Conservation (phyloP, 441 rosid genomes). For the Theobroma grandiflorum region DNA sequence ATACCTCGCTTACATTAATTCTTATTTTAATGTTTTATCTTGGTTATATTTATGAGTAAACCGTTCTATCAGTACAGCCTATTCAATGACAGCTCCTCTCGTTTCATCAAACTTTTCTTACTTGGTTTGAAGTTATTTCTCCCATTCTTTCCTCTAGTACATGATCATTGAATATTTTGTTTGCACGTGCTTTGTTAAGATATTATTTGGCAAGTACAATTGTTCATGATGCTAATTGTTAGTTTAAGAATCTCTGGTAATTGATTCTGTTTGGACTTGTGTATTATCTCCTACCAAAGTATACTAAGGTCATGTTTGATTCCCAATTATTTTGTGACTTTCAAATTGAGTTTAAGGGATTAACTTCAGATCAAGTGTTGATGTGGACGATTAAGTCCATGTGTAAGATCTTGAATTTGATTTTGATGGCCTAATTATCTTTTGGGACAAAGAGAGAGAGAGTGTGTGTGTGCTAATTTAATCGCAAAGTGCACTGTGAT, state of each 20-base stretch:
- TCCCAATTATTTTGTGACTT: background rate
- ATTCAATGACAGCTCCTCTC: background rate
- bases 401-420: background rate
- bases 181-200: background rate
- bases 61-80: background rate
- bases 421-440: background rate
- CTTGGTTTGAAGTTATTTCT: background rate
- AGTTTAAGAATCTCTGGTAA: background rate
- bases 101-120: background rate
- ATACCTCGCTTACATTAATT: background rate
- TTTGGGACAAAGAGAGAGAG: background rate
- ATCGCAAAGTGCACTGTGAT: background rate
- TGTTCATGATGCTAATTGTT: background rate
- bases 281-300: slow-evolving; percentile 5
- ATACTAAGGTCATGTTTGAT: background rate
- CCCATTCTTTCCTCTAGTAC: background rate
- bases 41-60: background rate
- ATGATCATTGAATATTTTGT: background rate
- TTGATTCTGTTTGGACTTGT: background rate
- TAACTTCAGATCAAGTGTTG: background rate
- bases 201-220: background rate
- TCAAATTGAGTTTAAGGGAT: background rate
- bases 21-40: background rate
- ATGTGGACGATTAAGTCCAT: background rate
- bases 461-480: background rate